Evolutionary conservation across 352 stramenopile genomes (phyloP), one percentile per base, ranked within the genome.

Genomic region (Globisporangium megalacanthum): DNA sequence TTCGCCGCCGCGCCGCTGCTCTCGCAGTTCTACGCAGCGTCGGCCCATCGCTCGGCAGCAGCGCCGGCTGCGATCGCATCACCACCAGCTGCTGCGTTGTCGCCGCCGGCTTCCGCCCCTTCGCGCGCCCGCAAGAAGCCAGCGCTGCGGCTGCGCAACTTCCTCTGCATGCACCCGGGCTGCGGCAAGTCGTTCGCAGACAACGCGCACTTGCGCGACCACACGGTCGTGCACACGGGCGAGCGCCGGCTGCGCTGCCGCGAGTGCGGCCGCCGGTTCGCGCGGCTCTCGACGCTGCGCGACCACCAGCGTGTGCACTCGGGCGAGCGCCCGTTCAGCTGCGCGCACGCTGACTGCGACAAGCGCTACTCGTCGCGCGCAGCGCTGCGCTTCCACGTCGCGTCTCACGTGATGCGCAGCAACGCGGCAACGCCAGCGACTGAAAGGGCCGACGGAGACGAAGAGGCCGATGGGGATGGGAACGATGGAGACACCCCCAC

Each of bases 141-240:
- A 13, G 64, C 73, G 3, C 65, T 78, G 55, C 78, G 78, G 9
- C 74, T 89, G 59, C 76, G 76, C 49, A 89, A 87, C 44, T 89
- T 89, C 29, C 62, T 84, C 19, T 87, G 78, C 48, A 82, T 82
- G 57, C 74, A 89, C 53, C 76, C 76, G 54, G 72, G 70, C 15
- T 89, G 78, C 52, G 76, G 72, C 49, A 89, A 89, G 60, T 82
- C 76, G 22, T 89, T 89, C 56, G 73, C 74, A 15, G 76, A 87
- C 64, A 89, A 80, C 56, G 78, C 78, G 37, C 76, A 89, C 46
- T 61, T 87, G 49, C 64, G 76, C 55, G 76, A 88, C 57, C 78
- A 88, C 62, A 88, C 73, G 35, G 77, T 86, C 37, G 78, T 88
- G n/a, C 78, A 88, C 63, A 86, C 76, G 36, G 75, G 78, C 51